Base-by-base conservation (phyloP, 2,329 filamentous ascomycete species). In the Calonectria pteridis region DNA sequence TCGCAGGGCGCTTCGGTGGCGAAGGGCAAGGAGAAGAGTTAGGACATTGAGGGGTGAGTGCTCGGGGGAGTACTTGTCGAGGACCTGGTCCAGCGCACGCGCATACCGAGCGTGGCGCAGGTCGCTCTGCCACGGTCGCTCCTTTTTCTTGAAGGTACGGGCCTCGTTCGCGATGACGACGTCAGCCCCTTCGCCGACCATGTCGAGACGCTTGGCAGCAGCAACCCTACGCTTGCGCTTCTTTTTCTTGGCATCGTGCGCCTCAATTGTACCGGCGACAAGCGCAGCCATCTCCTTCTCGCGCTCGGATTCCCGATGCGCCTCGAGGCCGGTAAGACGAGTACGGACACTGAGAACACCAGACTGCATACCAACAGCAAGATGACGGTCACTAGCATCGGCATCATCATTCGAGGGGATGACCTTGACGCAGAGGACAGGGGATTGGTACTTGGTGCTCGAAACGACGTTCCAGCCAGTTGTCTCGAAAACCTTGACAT, bases 401-500 rank as follows among this genome's bases (percentile, higher is more conserved):
- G 79, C 62, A 14, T 81, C 77, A 67, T 83, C 79, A 66, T 81
- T 82, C 20, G 83, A 81, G 6, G 85, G 81, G 76, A 98, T 91
- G 53, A 98, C 93, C 73, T 90, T 91, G 73, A 98, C 90, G 13
- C 95, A 94, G 16, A 99, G 91, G 72, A 99, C 94, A 1, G 97
- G 97, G 2, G 95, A 94, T 6, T 95, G 93, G 85, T 98, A 99
- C 86, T 98, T 99, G 74, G 94, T 92, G 66, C 95, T 96, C 49
- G 95, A 94, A n/a, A 98, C 96, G 10, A 98, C 94, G 82, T 98
- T 98, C 97, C 97, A 99, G 65, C 92, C 93, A 0, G 93, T 93
- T 1, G 96, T 98, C 85, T 98, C 96, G 81, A 98, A 98, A 49
- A 99, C 92, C 86, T 99, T 99, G 86, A 98, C 93, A 85, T 98